Percentiles rank a stretch among this genome's conserved stretches.
Evolutionary conservation across 2,329 filamentous ascomycete species (phyloP).

Genomic region (Aspergillus novoparasiticus): DNA sequence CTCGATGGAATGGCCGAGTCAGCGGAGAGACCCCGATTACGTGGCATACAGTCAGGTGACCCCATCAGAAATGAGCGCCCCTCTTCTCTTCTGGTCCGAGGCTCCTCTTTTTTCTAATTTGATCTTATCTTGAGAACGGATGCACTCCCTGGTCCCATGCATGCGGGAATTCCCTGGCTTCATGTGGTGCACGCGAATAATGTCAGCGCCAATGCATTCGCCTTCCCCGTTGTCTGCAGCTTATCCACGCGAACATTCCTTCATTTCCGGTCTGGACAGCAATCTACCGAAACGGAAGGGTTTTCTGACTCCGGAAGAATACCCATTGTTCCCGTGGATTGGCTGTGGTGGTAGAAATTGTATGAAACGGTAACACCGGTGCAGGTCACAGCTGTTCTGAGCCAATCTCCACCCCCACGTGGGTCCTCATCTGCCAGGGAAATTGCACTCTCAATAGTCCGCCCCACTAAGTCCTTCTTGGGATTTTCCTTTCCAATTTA

Average conservation of each 20-base stretch:
- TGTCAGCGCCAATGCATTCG: neutral
- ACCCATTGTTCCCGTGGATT: neutral
- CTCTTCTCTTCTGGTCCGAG: neutral
- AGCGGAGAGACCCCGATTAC: neutral
- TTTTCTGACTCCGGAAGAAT: neutral
- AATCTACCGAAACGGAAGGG: neutral
- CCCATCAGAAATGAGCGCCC: neutral
- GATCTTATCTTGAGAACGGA: neutral
- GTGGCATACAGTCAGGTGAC: constrained; percentile 1
- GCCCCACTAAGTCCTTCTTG: neutral
- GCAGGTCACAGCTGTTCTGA: constrained; percentile 4
- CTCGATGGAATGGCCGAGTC: neutral
- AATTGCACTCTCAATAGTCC: constrained; percentile 9
- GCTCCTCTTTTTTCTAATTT: neutral
- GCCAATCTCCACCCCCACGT: constrained; percentile 26
- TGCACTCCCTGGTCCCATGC: constrained; percentile 2
- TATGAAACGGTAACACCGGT: constrained; percentile 13
- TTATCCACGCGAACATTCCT: neutral
- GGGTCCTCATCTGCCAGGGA: constrained; percentile 19
- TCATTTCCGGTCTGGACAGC: neutral
- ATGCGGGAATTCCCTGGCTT: constrained; percentile 1
- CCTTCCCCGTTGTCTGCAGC: neutral
- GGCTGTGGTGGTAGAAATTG: neutral
- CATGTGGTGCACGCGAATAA: neutral
- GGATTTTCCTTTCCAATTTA: neutral